These are phyloP conservation scores for Cucumis melo DNA, from an alignment of 306 rosid genomes.

Conservation along the genomic window DNA sequence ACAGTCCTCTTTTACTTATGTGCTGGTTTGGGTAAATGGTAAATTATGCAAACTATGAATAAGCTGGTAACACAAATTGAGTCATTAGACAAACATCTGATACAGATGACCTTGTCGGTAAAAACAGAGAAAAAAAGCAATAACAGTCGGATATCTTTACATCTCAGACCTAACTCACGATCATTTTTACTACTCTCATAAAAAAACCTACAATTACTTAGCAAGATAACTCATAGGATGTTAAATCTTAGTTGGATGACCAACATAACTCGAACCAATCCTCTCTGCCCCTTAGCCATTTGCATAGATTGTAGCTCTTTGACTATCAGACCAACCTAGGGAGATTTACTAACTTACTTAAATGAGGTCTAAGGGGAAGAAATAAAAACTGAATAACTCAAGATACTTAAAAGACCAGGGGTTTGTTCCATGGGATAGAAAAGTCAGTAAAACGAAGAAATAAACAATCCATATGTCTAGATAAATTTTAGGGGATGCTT, in stretches of 20 bases:
- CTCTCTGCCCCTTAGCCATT: neutral
- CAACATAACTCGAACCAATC: neutral
- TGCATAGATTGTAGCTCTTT: neutral
- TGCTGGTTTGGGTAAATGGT: neutral
- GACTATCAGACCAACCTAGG: neutral
- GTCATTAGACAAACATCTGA: neutral
- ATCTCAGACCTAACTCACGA: rapidly evolving
- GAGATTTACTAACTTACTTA: neutral
- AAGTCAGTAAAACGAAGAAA: neutral
- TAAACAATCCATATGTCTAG: neutral
- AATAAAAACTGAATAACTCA: neutral
- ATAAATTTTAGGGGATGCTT: neutral
- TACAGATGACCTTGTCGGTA: neutral
- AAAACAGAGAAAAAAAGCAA: neutral
- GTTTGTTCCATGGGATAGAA: neutral
- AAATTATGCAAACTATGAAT: neutral
- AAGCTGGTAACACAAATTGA: neutral
- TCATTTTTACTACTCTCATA: neutral
- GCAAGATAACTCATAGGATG: too few species aligned
- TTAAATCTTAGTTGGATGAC: neutral
- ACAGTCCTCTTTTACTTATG: neutral
- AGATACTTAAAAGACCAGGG: neutral
- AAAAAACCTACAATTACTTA: neutral
- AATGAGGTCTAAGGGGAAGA: neutral
- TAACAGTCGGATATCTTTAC: neutral